A percentile compares a stretch with the other conserved stretches of the same genome.
These are phyloP conservation scores for Parafenestella ontariensis DNA, from an alignment of 2,329 filamentous ascomycete species.

Conservation along the genomic window DNA sequence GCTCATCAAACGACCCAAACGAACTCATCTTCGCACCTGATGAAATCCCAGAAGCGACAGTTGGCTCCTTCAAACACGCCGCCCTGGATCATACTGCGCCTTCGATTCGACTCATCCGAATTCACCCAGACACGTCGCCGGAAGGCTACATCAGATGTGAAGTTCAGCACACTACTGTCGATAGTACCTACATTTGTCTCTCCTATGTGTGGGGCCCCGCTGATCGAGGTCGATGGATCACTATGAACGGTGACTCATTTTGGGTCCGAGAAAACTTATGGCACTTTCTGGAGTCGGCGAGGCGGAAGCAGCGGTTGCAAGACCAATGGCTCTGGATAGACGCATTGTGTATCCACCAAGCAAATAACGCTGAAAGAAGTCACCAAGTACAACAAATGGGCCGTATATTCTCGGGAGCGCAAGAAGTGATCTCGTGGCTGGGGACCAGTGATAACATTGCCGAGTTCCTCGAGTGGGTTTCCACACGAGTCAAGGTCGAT, in stretches of 20 bases:
- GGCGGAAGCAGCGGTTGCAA: not conserved
- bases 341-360: constrained; percentile 11
- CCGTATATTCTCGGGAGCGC: not conserved
- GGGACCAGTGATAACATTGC: not conserved
- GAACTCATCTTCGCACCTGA: too few species aligned
- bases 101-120: not conserved
- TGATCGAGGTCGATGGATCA: not conserved
- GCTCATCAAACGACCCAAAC: too few species aligned
- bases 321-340: constrained; percentile 12
- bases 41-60: not conserved
- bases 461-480: not conserved
- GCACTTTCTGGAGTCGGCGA: constrained; percentile 4
- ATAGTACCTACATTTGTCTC: constrained; percentile 6
- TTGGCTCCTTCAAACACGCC: not conserved
- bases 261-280: constrained; percentile 7
- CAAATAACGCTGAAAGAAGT: not conserved
- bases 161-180: constrained; percentile 1
- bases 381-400: constrained; percentile 3
- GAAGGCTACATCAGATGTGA: constrained; percentile 5
- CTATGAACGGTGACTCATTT: not conserved
- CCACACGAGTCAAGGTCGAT: too few species aligned
- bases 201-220: constrained; percentile 14
- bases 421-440: not conserved
- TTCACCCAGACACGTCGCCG: not conserved
- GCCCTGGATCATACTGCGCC: not conserved